phyloP scores from a whole-genome alignment of 2,329 filamentous ascomycete species.

The Colletotrichum musicola region DNA sequence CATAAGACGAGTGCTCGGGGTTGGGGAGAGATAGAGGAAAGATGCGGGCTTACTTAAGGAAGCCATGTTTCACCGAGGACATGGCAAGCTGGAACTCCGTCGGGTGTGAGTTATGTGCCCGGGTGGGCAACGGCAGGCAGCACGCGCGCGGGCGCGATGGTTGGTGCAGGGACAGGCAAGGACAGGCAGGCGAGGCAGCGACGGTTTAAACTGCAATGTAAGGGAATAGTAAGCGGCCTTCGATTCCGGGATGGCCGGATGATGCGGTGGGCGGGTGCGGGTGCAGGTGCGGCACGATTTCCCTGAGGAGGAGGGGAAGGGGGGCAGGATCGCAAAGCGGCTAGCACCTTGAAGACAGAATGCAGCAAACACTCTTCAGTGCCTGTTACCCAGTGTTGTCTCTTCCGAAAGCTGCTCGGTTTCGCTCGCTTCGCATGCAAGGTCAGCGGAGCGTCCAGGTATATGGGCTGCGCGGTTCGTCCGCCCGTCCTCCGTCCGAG shows the following conservation, averaged over 20 bases:
- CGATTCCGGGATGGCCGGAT: constrained; percentile 32
- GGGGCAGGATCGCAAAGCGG: constrained; percentile 25
- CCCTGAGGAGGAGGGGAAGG: neutral
- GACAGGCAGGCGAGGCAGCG: constrained; percentile 19
- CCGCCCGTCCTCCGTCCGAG: constrained; percentile 27
- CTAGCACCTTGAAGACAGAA: constrained; percentile 23
- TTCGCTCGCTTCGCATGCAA: constrained; percentile 17
- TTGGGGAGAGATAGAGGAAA: neutral
- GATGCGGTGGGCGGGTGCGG: constrained; percentile 12
- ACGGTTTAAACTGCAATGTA: neutral
- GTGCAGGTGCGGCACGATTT: too few species aligned
- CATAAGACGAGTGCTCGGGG: constrained; percentile 19
- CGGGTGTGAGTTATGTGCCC: constrained; percentile 27
- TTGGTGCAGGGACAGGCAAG: constrained; percentile 23
- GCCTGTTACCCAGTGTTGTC: too few species aligned
- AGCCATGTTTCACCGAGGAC: constrained; percentile 37
- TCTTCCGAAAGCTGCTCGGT: too few species aligned
- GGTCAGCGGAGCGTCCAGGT: constrained; percentile 25
- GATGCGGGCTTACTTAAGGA: constrained; percentile 35
- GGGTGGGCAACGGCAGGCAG: neutral
- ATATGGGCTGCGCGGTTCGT: constrained; percentile 16
- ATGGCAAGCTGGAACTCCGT: constrained; percentile 23
- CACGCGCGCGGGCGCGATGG: neutral
- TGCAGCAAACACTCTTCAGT: neutral
- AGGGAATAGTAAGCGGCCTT: constrained; percentile 22